Conservation (phyloP, 1,284 basidiomycete genomes). For the Apiotrichum akiyoshidainum region DNA sequence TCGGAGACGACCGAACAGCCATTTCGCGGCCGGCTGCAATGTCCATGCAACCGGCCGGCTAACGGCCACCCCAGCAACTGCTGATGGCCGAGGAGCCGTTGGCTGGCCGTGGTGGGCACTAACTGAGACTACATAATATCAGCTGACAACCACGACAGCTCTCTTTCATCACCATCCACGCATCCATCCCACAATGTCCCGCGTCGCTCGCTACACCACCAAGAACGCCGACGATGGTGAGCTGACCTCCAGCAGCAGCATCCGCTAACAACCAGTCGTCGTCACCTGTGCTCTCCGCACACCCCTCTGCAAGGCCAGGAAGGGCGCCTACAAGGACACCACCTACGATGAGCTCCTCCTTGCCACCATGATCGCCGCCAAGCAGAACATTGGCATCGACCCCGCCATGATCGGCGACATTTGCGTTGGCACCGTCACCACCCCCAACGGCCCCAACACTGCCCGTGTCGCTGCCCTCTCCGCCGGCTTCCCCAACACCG, state of each 20-base stretch:
- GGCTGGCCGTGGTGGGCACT: too few species aligned
- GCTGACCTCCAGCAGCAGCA: not conserved
- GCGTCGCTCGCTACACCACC: slow-evolving; percentile 8
- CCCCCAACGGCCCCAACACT: slow-evolving; percentile 16
- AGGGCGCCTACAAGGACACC: slow-evolving; percentile 26
- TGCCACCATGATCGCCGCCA: slow-evolving; percentile 21
- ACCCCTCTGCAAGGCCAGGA: slow-evolving; percentile 27
- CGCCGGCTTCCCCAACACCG: slow-evolving; percentile 33
- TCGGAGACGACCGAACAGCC: too few species aligned
- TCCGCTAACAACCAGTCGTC: slow-evolving; percentile 14
- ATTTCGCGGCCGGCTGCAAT: too few species aligned
- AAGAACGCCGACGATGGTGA: slow-evolving; percentile 18
- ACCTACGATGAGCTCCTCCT: slow-evolving; percentile 25
- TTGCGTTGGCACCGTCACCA: slow-evolving; percentile 17
- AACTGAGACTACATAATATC: not conserved
- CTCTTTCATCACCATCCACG: not conserved
- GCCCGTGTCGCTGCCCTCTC: slow-evolving; percentile 14
- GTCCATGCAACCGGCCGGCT: too few species aligned
- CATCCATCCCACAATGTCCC: not conserved
- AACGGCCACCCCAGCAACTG: too few species aligned
- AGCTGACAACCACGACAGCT: not conserved
- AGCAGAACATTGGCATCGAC: slow-evolving; percentile 24
- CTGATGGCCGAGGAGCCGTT: too few species aligned
- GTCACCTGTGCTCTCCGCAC: slow-evolving; percentile 27
- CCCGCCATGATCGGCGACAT: slow-evolving; percentile 23